Base-by-base conservation (phyloP, 2,329 filamentous ascomycete species). In the Botrytis elliptica region DNA sequence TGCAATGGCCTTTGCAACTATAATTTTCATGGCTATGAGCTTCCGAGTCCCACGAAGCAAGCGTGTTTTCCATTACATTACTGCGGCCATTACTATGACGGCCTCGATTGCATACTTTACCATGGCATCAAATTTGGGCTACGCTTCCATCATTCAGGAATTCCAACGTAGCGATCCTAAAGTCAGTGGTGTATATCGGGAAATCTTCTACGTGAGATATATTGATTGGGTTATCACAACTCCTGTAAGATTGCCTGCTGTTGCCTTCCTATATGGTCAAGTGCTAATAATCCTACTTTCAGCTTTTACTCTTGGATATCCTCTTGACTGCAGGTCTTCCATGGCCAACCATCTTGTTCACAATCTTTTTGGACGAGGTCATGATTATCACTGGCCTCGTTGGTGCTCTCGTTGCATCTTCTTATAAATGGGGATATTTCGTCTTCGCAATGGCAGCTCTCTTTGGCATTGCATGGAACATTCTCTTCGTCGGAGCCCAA, bases 371-470 rank as follows among this genome's bases (percentile, higher is more conserved):
- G 4, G 89, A 91, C 75, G 84, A 88, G 78, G 84, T 92, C 77
- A 91, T 92, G 89, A 87, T 93, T 66, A 83, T 92, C n/a, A 88
- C 87, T 36, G 89, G 89, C 38, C 85, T 92, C 9, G 85, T 92
- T 29, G 91, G 91, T 42, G 89, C 91, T 4, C 85, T 92, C 1
- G 88, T 91, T 5, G 80, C 81, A 25, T 88, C 86, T 14, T 83
- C 82, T 3, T 93, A 92, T 84, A 93, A 92, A 79, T 92, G 88
- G 89, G 89, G 89, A 1, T 93, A 90, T 82, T 91, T 86, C 80
- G 82, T 83, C 16, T 90, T 91, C 73, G 87, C 86, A 72, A 84
- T 82, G 78, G 80, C 83, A 4, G 84, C 86, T 42, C 86, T 92
- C 74, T 82, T 88, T 76, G 90, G 88, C 80, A 86, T 93, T 69